Evolutionary conservation across 768 basidiomycete species (phyloP), one percentile per base, ranked within the genome.

Genomic region (Leccinum arenicola): DNA sequence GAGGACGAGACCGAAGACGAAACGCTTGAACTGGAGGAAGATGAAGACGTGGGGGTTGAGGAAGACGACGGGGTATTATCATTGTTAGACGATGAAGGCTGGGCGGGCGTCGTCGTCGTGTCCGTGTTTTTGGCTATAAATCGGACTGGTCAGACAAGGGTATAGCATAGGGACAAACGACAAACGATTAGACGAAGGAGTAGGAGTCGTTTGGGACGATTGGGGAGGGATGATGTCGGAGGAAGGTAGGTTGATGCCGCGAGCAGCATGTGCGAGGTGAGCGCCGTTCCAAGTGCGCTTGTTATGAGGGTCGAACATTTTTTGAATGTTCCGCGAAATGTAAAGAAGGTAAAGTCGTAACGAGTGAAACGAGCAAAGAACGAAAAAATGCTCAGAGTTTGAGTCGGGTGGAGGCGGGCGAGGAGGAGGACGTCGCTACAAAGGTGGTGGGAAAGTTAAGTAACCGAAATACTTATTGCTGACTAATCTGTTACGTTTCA

Each of bases 301-400:
- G 51, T 73, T 50, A 25, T 60, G 36, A 59, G 59, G 56, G 53
- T 61, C 40, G 43, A 57, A 59, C 60, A 67, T 70, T 50, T 57
- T 23, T 23, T 4, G 43, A 1, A 19, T 45, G 8, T 63, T 29
- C 36, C 36, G 15, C 15, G 14, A 36, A 36, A 36, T 5, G 45
- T 51, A 38, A 36, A 21, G 5, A 53, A 56, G 10, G 43, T 8
- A 23, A 52, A 31, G 64, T 35, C 58, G 62, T 68, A 68, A 73
- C 2, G 69, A 74, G 56, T 48, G 71, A 57, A 33, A 57, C 40
- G 71, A 31, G 43, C 19, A 45, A 43, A n/a, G 40, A 43, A 43
- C 3, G 17, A 61, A 35, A 12, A 3, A 14, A 19, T 29, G 54
- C 64, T 45, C 51, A 6, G 15, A 33, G 11, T 11, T 33, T 33